A percentile compares a stretch with the other conserved stretches of the same genome.
Conservation (phyloP, 2,329 filamentous ascomycete genomes). For the Fusarium sambucinum region DNA sequence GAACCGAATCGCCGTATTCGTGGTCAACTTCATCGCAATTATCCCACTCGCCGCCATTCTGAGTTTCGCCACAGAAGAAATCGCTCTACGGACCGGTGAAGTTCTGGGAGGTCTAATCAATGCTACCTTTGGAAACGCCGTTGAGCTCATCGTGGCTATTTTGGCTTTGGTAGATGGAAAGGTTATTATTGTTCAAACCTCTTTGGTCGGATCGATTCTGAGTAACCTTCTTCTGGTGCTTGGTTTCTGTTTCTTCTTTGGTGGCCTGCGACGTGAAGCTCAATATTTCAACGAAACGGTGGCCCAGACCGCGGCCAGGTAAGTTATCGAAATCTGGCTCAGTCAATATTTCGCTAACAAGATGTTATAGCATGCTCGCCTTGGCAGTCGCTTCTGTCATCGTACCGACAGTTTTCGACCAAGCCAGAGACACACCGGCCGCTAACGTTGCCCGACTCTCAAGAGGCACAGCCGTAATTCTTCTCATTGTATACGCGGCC, state of each 20-base stretch:
- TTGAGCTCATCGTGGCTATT: slow-evolving; percentile 89
- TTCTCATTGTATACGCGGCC: slow-evolving; percentile 83
- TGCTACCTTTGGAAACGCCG: slow-evolving; percentile 92
- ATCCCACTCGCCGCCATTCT: slow-evolving; percentile 89
- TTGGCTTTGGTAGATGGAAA: slow-evolving; percentile 81
- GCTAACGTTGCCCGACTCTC: slow-evolving; percentile 72
- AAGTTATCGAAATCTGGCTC: neutral
- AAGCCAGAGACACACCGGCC: slow-evolving; percentile 57
- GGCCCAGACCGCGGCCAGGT: slow-evolving; percentile 85
- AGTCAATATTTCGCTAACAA: neutral
- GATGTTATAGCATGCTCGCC: slow-evolving; percentile 68
- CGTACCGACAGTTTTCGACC: slow-evolving; percentile 88
- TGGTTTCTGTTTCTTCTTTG: slow-evolving; percentile 93
- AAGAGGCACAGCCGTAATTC: slow-evolving; percentile 80
- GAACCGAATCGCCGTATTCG: slow-evolving; percentile 75
- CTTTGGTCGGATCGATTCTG: slow-evolving; percentile 89
- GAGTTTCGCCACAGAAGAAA: slow-evolving; percentile 90
- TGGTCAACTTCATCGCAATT: slow-evolving; percentile 94
- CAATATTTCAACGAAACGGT: slow-evolving; percentile 95
- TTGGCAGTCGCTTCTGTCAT: slow-evolving; percentile 85
- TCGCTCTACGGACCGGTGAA: slow-evolving; percentile 84
- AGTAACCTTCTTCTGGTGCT: slow-evolving; percentile 90
- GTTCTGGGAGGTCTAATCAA: slow-evolving; percentile 90
- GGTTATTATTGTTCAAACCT: slow-evolving; percentile 90
- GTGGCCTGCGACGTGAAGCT: slow-evolving; percentile 80